Percentiles rank a stretch among this genome's conserved stretches.
Evolutionary conservation across 768 basidiomycete species (phyloP).

Genomic region (Podaxis pistillaris): DNA sequence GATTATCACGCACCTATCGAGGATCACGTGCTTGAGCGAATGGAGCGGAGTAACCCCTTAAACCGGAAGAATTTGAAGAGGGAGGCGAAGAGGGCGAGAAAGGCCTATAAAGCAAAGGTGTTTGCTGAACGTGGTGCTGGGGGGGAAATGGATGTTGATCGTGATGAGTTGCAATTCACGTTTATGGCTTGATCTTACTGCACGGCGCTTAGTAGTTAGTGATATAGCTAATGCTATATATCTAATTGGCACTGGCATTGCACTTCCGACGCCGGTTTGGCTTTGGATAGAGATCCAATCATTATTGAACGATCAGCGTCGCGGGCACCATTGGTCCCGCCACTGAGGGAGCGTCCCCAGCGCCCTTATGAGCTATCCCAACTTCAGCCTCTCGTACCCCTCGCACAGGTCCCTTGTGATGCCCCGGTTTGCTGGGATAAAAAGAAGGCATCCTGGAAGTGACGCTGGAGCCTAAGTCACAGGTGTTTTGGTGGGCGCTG

Average conservation of each 20-base stretch:
- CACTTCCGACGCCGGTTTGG: background rate
- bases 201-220: background rate
- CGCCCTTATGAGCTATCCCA: too few relatives aligned
- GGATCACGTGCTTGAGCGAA: constrained; percentile 39
- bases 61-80: constrained; percentile 58
- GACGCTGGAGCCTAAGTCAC: too few relatives aligned
- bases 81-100: constrained; percentile 62
- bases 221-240: background rate
- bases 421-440: too few relatives aligned
- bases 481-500: too few relatives aligned
- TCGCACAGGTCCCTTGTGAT: too few relatives aligned
- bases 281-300: background rate
- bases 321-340: background rate
- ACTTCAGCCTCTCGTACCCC: too few relatives aligned
- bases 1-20: constrained; percentile 52
- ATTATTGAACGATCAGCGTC: background rate
- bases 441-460: too few relatives aligned
- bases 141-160: constrained; percentile 48
- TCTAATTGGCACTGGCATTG: background rate
- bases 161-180: constrained; percentile 43
- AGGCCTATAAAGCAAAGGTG: constrained; percentile 36
- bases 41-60: constrained; percentile 59
- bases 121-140: constrained; percentile 8
- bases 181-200: constrained; percentile 37
- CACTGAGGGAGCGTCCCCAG: too few relatives aligned